Conservation (phyloP, 169 alveolate species). For the Babesia microti region DNA sequence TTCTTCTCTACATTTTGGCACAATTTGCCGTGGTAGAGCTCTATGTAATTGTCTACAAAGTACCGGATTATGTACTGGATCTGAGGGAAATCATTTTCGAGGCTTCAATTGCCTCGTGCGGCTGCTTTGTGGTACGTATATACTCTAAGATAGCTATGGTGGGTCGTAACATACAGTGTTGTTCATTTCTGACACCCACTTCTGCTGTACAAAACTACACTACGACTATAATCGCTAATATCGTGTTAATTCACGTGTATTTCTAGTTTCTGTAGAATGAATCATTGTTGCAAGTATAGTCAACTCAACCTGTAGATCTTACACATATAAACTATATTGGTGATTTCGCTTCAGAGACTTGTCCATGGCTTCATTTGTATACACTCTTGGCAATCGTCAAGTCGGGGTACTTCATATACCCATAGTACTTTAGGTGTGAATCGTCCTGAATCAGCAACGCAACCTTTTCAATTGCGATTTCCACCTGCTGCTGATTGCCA, state of each 20-base stretch:
- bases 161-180: conserved; percentile 34
- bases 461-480: conserved; percentile 15
- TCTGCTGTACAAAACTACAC: background rate
- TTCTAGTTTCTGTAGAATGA: conserved; percentile 6
- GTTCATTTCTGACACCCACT: conserved; percentile 3
- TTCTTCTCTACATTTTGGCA: conserved; percentile 8
- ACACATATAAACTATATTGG: no score
- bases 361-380: conserved; percentile 8
- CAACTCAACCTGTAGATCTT: no score
- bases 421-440: conserved; percentile 5
- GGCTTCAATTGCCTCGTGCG: conserved; percentile 14
- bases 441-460: conserved; percentile 28
- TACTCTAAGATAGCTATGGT: conserved; percentile 10
- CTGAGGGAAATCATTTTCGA: conserved; percentile 18
- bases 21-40: conserved; percentile 20
- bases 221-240: background rate
- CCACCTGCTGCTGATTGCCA: conserved; percentile 14
- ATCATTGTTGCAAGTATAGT: no score
- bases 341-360: no score
- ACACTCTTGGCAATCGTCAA: conserved; percentile 14
- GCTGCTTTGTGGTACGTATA: conserved; percentile 22
- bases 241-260: no score
- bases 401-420: conserved; percentile 28
- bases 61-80: conserved; percentile 43
- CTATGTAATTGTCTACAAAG: conserved; percentile 9